phyloP scores from a whole-genome alignment of 2,329 filamentous ascomycete species.

The Talaromyces sp. region DNA sequence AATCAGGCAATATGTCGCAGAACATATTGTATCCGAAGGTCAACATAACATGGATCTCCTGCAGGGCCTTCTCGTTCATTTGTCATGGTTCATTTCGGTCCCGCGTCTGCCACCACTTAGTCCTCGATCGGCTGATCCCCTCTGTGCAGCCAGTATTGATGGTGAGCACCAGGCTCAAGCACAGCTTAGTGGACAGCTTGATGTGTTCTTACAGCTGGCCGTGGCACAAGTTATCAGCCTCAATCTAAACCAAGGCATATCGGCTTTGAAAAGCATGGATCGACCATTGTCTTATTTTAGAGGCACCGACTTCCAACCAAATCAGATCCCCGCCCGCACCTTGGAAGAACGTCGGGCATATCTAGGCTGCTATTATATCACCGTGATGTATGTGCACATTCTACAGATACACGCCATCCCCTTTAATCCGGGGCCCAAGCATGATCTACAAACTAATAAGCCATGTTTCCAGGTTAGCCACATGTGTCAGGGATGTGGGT shows the following conservation, averaged over 20 bases:
- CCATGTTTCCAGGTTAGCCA: constrained; percentile 14
- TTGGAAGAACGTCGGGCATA: constrained; percentile 58
- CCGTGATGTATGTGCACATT: constrained; percentile 53
- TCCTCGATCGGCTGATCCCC: neutral
- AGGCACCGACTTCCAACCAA: neutral
- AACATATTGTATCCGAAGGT: constrained; percentile 47
- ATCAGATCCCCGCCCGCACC: constrained; percentile 42
- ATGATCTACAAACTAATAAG: neutral
- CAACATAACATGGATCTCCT: constrained; percentile 49
- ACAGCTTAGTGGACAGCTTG: constrained; percentile 46
- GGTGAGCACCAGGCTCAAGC: constrained; percentile 7
- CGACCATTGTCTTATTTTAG: constrained; percentile 13
- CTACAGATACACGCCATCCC: neutral
- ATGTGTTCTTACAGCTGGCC: constrained; percentile 55
- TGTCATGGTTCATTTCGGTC: constrained; percentile 48
- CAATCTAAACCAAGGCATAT: constrained; percentile 40
- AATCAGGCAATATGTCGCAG: constrained; percentile 40
- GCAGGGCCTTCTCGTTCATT: constrained; percentile 51
- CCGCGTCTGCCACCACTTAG: neutral
- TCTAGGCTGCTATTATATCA: constrained; percentile 59
- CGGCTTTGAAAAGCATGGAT: constrained; percentile 11
- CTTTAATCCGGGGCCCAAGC: neutral
- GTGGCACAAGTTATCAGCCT: constrained; percentile 53
- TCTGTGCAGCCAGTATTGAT: neutral
- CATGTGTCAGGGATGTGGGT: constrained; percentile 49